Base-by-base conservation (phyloP, 202 grass and related monocot genomes). In the Panicum virgatum region DNA sequence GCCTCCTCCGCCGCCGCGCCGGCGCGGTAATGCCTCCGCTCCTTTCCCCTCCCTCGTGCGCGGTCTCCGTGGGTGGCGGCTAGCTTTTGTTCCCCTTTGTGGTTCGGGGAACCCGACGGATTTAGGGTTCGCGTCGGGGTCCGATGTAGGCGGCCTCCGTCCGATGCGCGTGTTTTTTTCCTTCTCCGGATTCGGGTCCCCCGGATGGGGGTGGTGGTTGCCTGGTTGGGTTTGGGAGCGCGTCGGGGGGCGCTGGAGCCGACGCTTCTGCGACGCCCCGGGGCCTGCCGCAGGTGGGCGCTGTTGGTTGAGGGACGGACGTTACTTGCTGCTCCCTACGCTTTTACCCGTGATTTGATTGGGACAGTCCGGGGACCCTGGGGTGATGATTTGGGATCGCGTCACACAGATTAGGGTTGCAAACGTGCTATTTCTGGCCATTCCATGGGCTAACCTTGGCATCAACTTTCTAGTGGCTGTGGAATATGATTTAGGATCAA, bases 1-100 rank as follows among this genome's bases (percentile, higher is more conserved):
- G 88, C 88, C 84, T 90, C 62, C 52, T 83, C 80, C 84, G 80
- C 62, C 80, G 68, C 57, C 84, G 88, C 75, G 30, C 75, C 27
- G 66, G 52, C 12, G 36, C 75, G 5, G 84, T 90, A 86, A 83
- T 15, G 12, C 79, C 37, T 0, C 48, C 5, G 3, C 1, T 14
- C 8, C 22, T 25, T 12, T 2, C 4, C 5, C 9, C 7, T 4
- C 5, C 15, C 2, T 27, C 6, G 39, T 20, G 20, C 0, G 64
- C n/a, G 73, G 29, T 36, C 45, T 22, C 30, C 26, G 9, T 47
- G 40, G 48, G 9, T 47, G 40, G 48, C 39, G 5, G 38, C 59
- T 32, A 37, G 23, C 27, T 73, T 23, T 36, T 36, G 59, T 18
- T 5, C 40, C 30, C 12, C 30, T 36, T 32, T 14, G 25, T 46